Evolutionary conservation across 371 early-diverging fungal species (phyloP).

Genomic region (Rhizopus stolonifer): DNA sequence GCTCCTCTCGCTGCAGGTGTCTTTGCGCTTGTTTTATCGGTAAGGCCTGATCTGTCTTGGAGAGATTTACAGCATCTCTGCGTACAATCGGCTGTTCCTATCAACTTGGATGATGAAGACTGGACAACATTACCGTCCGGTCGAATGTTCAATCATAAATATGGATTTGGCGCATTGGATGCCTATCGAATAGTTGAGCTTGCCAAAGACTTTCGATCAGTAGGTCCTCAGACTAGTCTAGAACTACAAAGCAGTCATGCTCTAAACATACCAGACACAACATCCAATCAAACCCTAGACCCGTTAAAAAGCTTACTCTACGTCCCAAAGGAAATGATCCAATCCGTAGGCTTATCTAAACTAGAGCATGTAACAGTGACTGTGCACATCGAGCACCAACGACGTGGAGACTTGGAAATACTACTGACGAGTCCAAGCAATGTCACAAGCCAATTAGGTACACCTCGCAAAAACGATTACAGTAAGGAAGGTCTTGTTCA

Average conservation of each 20-base stretch:
- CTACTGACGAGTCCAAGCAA: conserved; percentile 71
- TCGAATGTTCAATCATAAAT: conserved; percentile 85
- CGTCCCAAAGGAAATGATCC: conserved; percentile 50
- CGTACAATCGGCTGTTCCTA: conserved; percentile 75
- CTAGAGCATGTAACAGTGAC: conserved; percentile 87
- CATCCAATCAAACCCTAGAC: conserved; percentile 27
- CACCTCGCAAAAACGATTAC: conserved; percentile 65
- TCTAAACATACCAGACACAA: conserved; percentile 44
- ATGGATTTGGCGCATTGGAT: conserved; percentile 89
- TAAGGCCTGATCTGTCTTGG: conserved; percentile 86
- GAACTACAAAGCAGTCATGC: conserved; percentile 29
- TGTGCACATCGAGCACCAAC: conserved; percentile 71
- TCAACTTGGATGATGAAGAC: conserved; percentile 60
- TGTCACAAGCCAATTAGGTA: conserved; percentile 69
- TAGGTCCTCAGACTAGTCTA: conserved; percentile 61
- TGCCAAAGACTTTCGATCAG: conserved; percentile 59
- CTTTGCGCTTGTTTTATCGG: conserved; percentile 67
- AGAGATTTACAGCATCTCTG: conserved; percentile 86
- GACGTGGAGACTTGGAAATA: conserved; percentile 83
- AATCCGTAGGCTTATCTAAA: conserved; percentile 44
- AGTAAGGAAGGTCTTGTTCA: conserved; percentile 68
- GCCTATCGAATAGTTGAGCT: conserved; percentile 75
- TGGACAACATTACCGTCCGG: conserved; percentile 66
- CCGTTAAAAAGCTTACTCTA: conserved; percentile 30
- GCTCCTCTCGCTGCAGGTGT: conserved; percentile 86